A percentile compares a stretch with the other conserved stretches of the same genome.
Evolutionary conservation across 495 filamentous ascomycete species (phyloP).

Genomic region (Lasiosphaeriaceae sp.): DNA sequence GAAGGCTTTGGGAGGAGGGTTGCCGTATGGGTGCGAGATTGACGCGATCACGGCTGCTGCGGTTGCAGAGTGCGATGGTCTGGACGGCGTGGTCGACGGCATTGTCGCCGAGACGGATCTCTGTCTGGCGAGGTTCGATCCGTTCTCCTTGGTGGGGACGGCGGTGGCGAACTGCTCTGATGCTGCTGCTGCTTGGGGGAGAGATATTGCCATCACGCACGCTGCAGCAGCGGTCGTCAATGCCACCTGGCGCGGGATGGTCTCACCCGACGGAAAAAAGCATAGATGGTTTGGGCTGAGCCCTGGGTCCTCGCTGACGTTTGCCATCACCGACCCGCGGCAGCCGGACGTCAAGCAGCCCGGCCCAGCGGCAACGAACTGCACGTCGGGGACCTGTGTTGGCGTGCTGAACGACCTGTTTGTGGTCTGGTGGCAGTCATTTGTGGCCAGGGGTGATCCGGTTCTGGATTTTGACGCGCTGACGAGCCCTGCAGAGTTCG

Average conservation of each 20-base stretch:
- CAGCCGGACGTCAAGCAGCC: background rate
- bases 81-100: constrained; percentile 37
- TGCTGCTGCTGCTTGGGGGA: background rate
- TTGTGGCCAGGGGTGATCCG: constrained; percentile 18
- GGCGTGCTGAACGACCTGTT: constrained; percentile 2
- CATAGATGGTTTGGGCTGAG: constrained; percentile 20
- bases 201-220: constrained; percentile 5
- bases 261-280: constrained; percentile 9
- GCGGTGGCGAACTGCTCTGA: constrained; percentile 8
- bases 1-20: constrained; percentile 17
- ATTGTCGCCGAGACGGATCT: constrained; percentile 23
- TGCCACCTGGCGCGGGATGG: constrained; percentile 23
- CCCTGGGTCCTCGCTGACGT: constrained; percentile 16
- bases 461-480: background rate
- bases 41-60: constrained; percentile 28
- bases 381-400: constrained; percentile 13
- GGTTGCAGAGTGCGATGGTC: constrained; percentile 32
- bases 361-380: constrained; percentile 21
- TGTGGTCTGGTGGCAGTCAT: constrained; percentile 13
- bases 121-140: constrained; percentile 23
- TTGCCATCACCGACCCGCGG: background rate
- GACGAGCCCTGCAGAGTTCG: constrained; percentile 15
- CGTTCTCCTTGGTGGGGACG: constrained; percentile 19
- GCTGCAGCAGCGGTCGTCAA: constrained; percentile 22
- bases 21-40: constrained; percentile 31